Evolutionary conservation across 1,139 yeast species (phyloP).

Genomic region (Scheffersomyces lignicola): DNA sequence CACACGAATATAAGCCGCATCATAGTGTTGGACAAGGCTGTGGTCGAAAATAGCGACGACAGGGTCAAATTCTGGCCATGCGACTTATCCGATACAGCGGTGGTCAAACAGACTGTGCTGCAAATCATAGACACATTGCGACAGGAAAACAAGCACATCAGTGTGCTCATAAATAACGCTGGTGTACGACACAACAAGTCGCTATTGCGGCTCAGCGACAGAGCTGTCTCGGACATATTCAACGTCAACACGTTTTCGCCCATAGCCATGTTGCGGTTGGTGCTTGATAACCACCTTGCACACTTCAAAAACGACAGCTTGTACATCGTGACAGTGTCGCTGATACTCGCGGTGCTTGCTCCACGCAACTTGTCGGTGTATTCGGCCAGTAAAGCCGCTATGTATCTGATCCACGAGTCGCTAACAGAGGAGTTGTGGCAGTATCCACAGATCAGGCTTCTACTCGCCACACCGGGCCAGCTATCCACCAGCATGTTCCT

Average conservation of each 20-base stretch:
- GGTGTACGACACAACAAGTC: slow-evolving; percentile 59
- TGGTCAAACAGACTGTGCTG: slow-evolving; percentile 21
- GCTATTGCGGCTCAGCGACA: slow-evolving; percentile 34
- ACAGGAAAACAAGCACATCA: slow-evolving; percentile 31
- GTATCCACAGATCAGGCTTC: slow-evolving; percentile 33
- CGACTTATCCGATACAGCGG: slow-evolving; percentile 46
- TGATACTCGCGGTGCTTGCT: slow-evolving; percentile 69
- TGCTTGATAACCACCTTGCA: slow-evolving; percentile 32
- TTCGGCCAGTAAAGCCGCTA: slow-evolving; percentile 66
- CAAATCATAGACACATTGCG: slow-evolving; percentile 30
- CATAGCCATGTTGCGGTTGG: slow-evolving; percentile 46
- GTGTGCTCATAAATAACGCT: slow-evolving; percentile 71
- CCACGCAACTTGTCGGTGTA: slow-evolving; percentile 68
- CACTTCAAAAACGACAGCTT: slow-evolving; percentile 25
- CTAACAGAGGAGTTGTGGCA: slow-evolving; percentile 47
- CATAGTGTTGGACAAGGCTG: slow-evolving; percentile 47
- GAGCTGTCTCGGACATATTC: slow-evolving; percentile 38
- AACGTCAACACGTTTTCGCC: slow-evolving; percentile 61
- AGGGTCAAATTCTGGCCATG: slow-evolving; percentile 39
- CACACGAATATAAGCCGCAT: slow-evolving; percentile 35
- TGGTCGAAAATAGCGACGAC: slow-evolving; percentile 21
- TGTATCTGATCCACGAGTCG: slow-evolving; percentile 60
- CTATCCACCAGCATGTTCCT: slow-evolving; percentile 60
- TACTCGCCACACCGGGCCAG: slow-evolving; percentile 69
- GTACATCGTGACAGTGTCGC: slow-evolving; percentile 64